These are phyloP conservation scores for Epithemia pelagica DNA, from an alignment of 108 stramenopile species.

Conservation along the genomic window DNA sequence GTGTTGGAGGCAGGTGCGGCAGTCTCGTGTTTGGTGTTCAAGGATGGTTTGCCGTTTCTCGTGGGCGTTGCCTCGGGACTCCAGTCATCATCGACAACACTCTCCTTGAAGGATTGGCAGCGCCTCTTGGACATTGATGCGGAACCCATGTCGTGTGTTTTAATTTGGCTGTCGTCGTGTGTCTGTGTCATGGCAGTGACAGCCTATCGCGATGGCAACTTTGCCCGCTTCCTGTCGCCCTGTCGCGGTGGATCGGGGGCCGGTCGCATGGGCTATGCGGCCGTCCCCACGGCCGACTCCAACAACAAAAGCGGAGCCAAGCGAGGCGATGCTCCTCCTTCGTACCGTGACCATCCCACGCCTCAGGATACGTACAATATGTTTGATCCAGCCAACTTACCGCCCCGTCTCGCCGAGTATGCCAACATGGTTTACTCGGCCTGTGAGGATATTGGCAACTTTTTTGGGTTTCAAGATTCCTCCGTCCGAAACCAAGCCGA, in stretches of 20 bases:
- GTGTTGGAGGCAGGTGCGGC: conserved; percentile 56
- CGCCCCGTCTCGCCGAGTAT: conserved; percentile 84
- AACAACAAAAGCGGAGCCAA: conserved; percentile 25
- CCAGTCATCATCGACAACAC: conserved; percentile 2
- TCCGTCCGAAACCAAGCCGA: conserved; percentile 95
- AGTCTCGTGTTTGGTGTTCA: conserved; percentile 35
- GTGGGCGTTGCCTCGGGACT: conserved; percentile 43
- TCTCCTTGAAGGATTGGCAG: not conserved
- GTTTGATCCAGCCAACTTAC: conserved; percentile 87
- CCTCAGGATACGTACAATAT: conserved; percentile 67
- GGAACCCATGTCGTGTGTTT: conserved; percentile 15
- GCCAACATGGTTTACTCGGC: conserved; percentile 91
- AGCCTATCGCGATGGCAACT: conserved; percentile 51
- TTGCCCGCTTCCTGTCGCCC: conserved; percentile 9
- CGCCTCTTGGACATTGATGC: not conserved
- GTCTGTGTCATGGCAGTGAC: conserved; percentile 41
- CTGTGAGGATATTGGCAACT: conserved; percentile 89
- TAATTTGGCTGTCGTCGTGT: conserved; percentile 54
- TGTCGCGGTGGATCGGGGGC: conserved; percentile 2
- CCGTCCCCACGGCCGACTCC: conserved; percentile 10
- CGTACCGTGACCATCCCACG: conserved; percentile 16
- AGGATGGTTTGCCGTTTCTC: conserved; percentile 21
- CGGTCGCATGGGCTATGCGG: conserved; percentile 5
- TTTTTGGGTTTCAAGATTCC: conserved; percentile 87
- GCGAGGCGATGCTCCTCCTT: not conserved